Evolutionary conservation across 441 rosid species (phyloP), one percentile per base, ranked within the genome.

Genomic region (Hura crepitans): DNA sequence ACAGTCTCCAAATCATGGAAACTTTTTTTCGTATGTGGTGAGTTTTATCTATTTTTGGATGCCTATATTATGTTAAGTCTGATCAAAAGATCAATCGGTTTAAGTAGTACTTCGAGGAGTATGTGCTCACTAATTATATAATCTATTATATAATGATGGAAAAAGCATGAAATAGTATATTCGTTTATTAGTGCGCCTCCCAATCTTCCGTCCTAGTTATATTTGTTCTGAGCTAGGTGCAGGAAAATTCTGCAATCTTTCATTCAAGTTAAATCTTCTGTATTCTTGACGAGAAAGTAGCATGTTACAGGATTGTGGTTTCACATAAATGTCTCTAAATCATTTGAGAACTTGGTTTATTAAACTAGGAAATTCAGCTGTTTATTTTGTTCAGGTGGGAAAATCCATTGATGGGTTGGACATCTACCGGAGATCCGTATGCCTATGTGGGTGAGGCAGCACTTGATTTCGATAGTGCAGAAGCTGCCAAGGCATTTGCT

Each of bases 361-460:
- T 61, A 43, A 46, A 56, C 5, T 18, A 7, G 39, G 17, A 5
- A 27, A 17, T 58, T 35, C 18, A 23, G 9, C 62, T 30, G 37
- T n/a, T 8, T 33, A 13, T 45, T 35, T 54, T 45, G 17, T 66
- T 37, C 75, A 90, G 99, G 86, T 92, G 99, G 96, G 99, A 89
- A 82, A 92, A 92, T 79, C 97, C 99, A 12, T 83, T 95, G 89
- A 90, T 90, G 96, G 97, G 97, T 30, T 95, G 99, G 96, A 92
- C 97, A 72, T 90, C 93, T 10, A 95, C 99, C 0, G 97, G 97
- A 63, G 97, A 92, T 39, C 99, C 96, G 30, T 88, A 90, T 81
- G 93, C 99, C 35, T 77, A 94, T 84, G 97, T 92, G 15, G 96
- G 97, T 66, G 96, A 95, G 70, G 81, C 97, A 15, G 94, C 78